Evolutionary conservation across 2,329 filamentous ascomycete genomes (phyloP), one percentile per base, ranked within the genome.

Genomic region (Helicocarpus griseus): DNA sequence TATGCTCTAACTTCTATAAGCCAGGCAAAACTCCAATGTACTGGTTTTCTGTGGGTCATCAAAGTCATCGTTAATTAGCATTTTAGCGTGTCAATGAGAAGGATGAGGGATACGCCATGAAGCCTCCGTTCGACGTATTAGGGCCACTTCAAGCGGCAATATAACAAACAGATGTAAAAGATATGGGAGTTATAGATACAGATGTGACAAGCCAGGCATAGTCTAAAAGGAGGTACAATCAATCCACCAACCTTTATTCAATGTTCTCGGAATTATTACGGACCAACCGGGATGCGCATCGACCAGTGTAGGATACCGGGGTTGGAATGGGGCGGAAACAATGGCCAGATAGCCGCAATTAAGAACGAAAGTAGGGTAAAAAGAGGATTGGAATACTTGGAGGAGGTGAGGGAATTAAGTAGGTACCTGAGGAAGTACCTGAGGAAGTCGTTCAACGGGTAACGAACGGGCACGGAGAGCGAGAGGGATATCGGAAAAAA

Each of bases 41-140:
- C 29, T 24, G 21, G 24, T 29, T 26, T 17, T 2, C 44, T 36
- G 44, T 29, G 14, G 41, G 21, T 24, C 19, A 22, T 47, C 44
- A 35, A 35, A 9, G 17, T 33, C 17, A 47, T 47, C 44, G 24
- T 47, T 47, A 47, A 36, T 47, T 47, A 47, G 44, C 21, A 31
- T 47, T n/a, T 47, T 47, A 47, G 44, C 21, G 22, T 47, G 11
- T 35, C 43, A 14, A 33, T 28, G 43, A 19, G 28, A 11, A 47
- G 31, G 7, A 47, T 21, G 31, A 7, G 21, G 44, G 31, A 47
- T 47, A 17, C 29, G 9, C 28, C 28, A 22, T 5, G 8, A 17
- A 19, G n/a, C n/a, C n/a, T n/a, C n/a, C n/a, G n/a, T n/a, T n/a
- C n/a, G n/a, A n/a, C n/a, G n/a, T n/a, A n/a, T n/a, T n/a, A n/a